Conservation (phyloP, 257 asterid species). For the Solanum pinnatisectum region DNA sequence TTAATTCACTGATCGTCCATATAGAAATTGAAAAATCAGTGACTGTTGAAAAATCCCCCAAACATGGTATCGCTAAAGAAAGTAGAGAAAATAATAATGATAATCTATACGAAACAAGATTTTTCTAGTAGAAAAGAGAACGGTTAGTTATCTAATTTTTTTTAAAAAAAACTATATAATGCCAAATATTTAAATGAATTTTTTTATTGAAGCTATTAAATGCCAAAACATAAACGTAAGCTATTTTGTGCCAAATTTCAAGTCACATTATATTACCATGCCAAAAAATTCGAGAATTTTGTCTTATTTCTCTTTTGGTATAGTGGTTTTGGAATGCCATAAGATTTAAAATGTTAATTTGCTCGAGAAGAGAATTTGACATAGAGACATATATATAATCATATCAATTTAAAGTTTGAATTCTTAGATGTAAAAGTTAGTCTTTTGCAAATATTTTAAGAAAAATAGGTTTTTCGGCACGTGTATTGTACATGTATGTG, state of each 20-base stretch:
- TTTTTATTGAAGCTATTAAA: too few relatives aligned
- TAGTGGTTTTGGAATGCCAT: not conserved
- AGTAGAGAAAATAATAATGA: not conserved
- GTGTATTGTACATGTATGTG: too few relatives aligned
- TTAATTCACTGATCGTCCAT: too few relatives aligned
- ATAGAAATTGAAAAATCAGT: not conserved
- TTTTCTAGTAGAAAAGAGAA: too few relatives aligned
- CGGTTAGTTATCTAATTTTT: too few relatives aligned
- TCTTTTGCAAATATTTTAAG: not conserved
- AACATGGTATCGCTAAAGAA: not conserved
- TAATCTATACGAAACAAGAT: too few relatives aligned
- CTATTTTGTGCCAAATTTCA: too few relatives aligned
- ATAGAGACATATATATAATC: not conserved
- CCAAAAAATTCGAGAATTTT: not conserved
- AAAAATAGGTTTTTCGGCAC: not conserved
- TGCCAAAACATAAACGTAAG: too few relatives aligned
- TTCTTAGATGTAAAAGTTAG: not conserved
- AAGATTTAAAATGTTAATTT: not conserved
- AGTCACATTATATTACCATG: too few relatives aligned
- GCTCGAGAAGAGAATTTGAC: not conserved
- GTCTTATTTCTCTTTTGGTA: not conserved
- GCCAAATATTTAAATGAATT: too few relatives aligned
- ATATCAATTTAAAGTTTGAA: not conserved
- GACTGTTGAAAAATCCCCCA: not conserved
- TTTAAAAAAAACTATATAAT: too few relatives aligned